Percentiles rank a stretch among this genome's conserved stretches.
These are phyloP conservation scores for Dendrobium catenatum DNA, from an alignment of 106 monocot species.

Conservation along the genomic window DNA sequence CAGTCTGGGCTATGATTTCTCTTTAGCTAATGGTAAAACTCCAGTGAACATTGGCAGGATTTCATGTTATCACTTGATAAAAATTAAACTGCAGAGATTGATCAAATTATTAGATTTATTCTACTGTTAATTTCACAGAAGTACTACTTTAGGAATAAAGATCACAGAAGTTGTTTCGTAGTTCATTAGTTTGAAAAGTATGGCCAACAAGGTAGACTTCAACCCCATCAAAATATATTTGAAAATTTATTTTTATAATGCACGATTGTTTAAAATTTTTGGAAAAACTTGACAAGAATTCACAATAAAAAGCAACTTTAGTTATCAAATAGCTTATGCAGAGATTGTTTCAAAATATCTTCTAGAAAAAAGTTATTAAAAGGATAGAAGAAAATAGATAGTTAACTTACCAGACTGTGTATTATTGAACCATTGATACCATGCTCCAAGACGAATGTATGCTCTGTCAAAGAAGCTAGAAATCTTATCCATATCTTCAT, in stretches of 20 bases:
- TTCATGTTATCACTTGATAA: not conserved
- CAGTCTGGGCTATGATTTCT: not conserved
- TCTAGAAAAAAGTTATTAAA: not conserved
- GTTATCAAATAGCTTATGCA: not conserved
- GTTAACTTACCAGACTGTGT: constrained; percentile 71
- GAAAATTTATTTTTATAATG: not conserved
- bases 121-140: not conserved
- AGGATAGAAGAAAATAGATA: not conserved
- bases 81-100: not conserved
- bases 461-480: constrained; percentile 67
- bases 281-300: not conserved
- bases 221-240: not conserved
- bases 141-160: not conserved
- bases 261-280: not conserved
- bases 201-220: not conserved
- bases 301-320: not conserved
- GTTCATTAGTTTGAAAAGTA: not conserved
- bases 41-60: not conserved
- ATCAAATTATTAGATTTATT: not conserved
- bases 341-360: not conserved
- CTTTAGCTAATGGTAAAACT: not conserved
- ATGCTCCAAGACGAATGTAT: constrained; percentile 65
- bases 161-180: not conserved
- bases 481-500: constrained; percentile 39
- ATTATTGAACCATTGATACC: constrained; percentile 92